Evolutionary conservation across 306 rosid species (phyloP), one percentile per base, ranked within the genome.

Genomic region (Inga laurina): DNA sequence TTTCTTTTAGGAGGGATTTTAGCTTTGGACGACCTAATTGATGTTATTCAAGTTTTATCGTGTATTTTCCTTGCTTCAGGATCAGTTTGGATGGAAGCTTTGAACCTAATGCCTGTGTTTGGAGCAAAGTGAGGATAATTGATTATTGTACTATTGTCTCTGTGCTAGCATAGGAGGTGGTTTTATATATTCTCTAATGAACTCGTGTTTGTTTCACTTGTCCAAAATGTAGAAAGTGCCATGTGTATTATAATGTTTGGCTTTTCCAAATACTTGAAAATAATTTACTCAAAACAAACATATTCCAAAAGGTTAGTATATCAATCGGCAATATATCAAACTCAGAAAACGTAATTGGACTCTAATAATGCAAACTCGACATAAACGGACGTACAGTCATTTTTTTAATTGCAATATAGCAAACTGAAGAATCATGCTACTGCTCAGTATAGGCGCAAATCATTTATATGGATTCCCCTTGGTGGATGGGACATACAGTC

Each of bases 91-190:
- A 45, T 82, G 65, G 81, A 69, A 10, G 81, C 35, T 73, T 79
- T 79, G 80, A 76, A 87, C 48, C 70, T 74, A 69, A 76, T 74
- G 79, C 27, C 32, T 69, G 39, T 86, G 72, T 51, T 87, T 8
- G 41, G 71, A 39, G 57, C 21, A 21, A 56, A n/a, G 77, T 18
- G 32, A 82, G 75, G 67, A 46, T 74, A 71, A 73, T 72, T 76
- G 77, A 66, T 16, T 0, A 2, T 34, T 24, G 22, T 9, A 19
- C 19, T 52, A 7, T 1, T 24, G 59, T 83, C 45, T 73, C 44
- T 64, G 32, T 77, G 64, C 66, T 83, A 6, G 78, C 16, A 30
- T 7, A 13, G 32, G 43, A 35, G 44, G 8, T 49, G 43, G 43
- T 59, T 61, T 75, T 46, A 59, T 68, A 74, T 54, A 75, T 21